Conservation (phyloP, 2,329 filamentous ascomycete genomes). For the Claviceps maximensis region DNA sequence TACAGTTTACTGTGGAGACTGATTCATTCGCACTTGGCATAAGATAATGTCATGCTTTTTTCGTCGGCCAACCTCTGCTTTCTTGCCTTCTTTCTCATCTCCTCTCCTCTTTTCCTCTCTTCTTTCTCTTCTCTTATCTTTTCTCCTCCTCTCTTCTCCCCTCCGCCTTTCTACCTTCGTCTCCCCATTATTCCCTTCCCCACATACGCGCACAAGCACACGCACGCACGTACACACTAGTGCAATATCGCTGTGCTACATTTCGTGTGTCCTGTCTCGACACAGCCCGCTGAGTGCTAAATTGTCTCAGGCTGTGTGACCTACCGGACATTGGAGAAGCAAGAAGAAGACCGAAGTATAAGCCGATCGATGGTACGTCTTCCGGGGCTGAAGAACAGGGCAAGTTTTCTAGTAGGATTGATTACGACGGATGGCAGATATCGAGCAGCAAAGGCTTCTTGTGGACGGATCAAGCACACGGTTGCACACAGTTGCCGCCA, state of each 20-base stretch:
- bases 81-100: background rate
- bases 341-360: background rate
- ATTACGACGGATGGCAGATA: background rate
- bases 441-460: background rate
- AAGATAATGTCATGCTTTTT: background rate
- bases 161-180: too few relatives aligned
- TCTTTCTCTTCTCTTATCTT: background rate
- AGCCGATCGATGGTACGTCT: background rate
- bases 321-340: background rate
- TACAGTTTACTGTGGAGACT: background rate
- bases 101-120: background rate
- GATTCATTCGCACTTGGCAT: background rate
- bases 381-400: background rate
- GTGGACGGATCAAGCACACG: background rate
- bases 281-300: background rate
- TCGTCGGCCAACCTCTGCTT: background rate
- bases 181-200: background rate
- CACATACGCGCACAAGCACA: background rate
- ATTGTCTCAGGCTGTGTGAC: conserved; percentile 2
- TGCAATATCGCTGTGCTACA: background rate
- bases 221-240: background rate
- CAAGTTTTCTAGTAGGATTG: background rate
- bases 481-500: too few relatives aligned
- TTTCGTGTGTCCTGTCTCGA: background rate
- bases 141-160: background rate